Percentiles rank a stretch among this genome's conserved stretches.
These are phyloP conservation scores for Lipomyces kockii DNA, from an alignment of 805 yeast species.

Conservation along the genomic window DNA sequence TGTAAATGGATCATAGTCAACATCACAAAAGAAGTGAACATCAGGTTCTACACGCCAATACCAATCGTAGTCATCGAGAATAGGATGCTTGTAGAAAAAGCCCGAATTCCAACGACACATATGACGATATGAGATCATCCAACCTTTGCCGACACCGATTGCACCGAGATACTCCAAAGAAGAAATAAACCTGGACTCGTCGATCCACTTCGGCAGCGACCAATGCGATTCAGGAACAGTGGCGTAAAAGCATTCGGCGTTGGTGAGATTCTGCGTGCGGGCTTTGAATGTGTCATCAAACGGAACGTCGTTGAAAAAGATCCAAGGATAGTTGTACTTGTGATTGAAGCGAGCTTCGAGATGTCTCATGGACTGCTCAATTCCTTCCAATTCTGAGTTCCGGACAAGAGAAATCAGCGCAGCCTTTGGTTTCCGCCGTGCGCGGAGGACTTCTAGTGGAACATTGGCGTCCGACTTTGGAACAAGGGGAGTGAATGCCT, in stretches of 20 bases:
- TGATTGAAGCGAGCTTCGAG: constrained; percentile 71
- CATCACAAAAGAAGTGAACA: constrained; percentile 73
- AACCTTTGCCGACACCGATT: constrained; percentile 63
- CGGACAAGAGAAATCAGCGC: constrained; percentile 64
- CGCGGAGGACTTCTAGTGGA: constrained; percentile 29
- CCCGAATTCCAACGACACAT: constrained; percentile 85
- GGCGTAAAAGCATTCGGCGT: constrained; percentile 59
- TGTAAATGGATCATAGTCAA: constrained; percentile 77
- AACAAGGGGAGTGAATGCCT: constrained; percentile 28
- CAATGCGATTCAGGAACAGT: constrained; percentile 65
- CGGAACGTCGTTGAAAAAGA: constrained; percentile 71
- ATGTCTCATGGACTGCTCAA: constrained; percentile 63
- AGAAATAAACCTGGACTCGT: constrained; percentile 43
- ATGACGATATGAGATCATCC: constrained; percentile 64
- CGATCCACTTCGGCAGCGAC: constrained; percentile 70
- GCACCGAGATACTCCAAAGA: constrained; percentile 37
- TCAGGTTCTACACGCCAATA: constrained; percentile 97
- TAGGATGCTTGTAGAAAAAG: constrained; percentile 67
- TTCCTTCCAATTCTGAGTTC: constrained; percentile 63
- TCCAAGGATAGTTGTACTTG: constrained; percentile 75
- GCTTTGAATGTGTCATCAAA: constrained; percentile 62
- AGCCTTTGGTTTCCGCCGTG: constrained; percentile 41
- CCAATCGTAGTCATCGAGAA: constrained; percentile 62
- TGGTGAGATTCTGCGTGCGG: constrained; percentile 63
- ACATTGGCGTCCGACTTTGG: constrained; percentile 32